These are phyloP conservation scores for Fusarium nematophilum DNA, from an alignment of 2,329 filamentous ascomycete species.

Conservation along the genomic window DNA sequence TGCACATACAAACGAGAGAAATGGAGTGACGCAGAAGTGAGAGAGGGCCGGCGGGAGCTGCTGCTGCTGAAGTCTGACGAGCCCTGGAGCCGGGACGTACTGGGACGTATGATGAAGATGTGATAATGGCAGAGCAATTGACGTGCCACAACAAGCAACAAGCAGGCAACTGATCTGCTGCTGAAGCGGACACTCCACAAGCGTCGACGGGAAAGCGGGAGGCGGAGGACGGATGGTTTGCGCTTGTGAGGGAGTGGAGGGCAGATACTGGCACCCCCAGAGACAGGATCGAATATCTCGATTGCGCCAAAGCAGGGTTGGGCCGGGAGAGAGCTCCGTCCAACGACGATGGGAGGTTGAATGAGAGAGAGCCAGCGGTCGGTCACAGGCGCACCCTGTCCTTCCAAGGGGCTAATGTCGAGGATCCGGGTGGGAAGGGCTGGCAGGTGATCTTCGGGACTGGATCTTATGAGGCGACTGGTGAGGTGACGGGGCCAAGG, in stretches of 20 bases:
- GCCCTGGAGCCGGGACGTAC: slow-evolving; percentile 15
- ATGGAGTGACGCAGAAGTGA: slow-evolving; percentile 18
- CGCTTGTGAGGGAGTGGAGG: slow-evolving; percentile 25
- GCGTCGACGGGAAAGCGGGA: slow-evolving; percentile 18
- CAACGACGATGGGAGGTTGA: slow-evolving; percentile 31
- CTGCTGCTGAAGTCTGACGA: slow-evolving; percentile 18
- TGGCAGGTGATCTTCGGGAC: slow-evolving; percentile 39
- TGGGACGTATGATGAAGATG: slow-evolving; percentile 24
- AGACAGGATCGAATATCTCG: slow-evolving; percentile 42
- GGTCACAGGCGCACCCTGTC: slow-evolving; percentile 33
- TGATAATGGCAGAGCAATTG: slow-evolving; percentile 26
- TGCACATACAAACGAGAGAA: slow-evolving; percentile 30
- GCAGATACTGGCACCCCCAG: slow-evolving; percentile 32
- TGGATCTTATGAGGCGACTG: slow-evolving; percentile 40
- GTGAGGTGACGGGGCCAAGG: slow-evolving; percentile 39
- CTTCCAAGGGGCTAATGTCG: slow-evolving; percentile 29
- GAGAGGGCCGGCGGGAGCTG: slow-evolving; percentile 10
- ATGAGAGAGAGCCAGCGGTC: slow-evolving; percentile 25
- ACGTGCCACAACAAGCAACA: slow-evolving; percentile 31
- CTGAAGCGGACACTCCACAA: slow-evolving; percentile 4
- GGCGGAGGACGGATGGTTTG: slow-evolving; percentile 20
- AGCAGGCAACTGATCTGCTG: slow-evolving; percentile 26
- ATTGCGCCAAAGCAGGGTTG: slow-evolving; percentile 33
- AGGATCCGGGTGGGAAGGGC: slow-evolving; percentile 25
- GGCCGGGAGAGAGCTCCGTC: slow-evolving; percentile 24